These are phyloP conservation scores for Athelia psychrophila DNA, from an alignment of 1,284 basidiomycete species.

Conservation along the genomic window DNA sequence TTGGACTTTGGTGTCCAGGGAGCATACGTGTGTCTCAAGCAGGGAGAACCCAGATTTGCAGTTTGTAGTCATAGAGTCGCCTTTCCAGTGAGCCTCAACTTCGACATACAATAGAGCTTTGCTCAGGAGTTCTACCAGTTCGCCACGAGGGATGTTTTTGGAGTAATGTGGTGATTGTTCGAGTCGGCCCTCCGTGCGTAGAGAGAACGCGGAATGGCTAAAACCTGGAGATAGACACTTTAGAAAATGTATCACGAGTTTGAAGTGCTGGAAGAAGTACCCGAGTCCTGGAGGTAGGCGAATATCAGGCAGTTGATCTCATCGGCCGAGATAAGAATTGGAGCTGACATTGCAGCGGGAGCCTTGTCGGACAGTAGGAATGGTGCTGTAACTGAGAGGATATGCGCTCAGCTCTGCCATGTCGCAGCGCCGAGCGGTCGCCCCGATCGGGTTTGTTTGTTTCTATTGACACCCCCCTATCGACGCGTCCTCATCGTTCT, in stretches of 20 bases:
- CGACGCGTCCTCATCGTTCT: no score
- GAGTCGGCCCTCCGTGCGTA: conserved; percentile 68
- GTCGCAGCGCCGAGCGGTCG: no score
- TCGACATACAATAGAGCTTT: conserved; percentile 83
- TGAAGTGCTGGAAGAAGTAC: conserved; percentile 30
- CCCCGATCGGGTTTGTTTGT: no score
- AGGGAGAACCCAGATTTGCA: conserved; percentile 69
- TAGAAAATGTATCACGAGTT: neutral
- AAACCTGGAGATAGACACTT: conserved; percentile 48
- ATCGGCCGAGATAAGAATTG: conserved; percentile 70
- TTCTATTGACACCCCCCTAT: no score
- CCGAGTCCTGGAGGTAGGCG: conserved; percentile 79
- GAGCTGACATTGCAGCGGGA: conserved; percentile 30
- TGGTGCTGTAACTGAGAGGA: conserved; percentile 1
- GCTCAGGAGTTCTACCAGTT: conserved; percentile 75
- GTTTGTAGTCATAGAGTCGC: conserved; percentile 51
- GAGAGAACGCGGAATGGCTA: conserved; percentile 72
- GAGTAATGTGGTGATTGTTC: conserved; percentile 62
- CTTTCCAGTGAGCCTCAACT: conserved; percentile 78
- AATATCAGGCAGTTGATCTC: conserved; percentile 84
- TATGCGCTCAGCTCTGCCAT: no score
- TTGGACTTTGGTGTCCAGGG: conserved; percentile 34
- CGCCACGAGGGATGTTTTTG: conserved; percentile 78
- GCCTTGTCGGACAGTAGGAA: conserved; percentile 6
- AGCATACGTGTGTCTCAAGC: conserved; percentile 69